Percentiles rank a stretch among this genome's conserved stretches.
phyloP scores from a whole-genome alignment of 345 rosid genomes.

The Brassica incana region DNA sequence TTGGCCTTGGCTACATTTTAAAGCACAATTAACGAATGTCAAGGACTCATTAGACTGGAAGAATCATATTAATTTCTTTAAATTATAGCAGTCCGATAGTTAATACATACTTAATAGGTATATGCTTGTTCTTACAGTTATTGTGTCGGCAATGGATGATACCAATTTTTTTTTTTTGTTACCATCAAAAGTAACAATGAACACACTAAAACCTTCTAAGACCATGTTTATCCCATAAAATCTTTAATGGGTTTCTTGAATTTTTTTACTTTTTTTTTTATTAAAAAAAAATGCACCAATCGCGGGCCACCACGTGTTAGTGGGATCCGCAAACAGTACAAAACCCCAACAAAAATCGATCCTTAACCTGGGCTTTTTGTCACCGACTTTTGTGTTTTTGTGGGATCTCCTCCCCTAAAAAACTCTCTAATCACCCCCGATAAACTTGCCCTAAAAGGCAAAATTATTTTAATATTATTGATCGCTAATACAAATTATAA shows the following conservation, averaged over 20 bases:
- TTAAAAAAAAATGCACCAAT: no score
- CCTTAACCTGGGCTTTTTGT: no score
- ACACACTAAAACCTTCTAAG: not conserved
- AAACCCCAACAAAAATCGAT: no score
- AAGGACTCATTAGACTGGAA: not conserved
- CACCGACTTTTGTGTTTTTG: no score
- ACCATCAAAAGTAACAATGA: not conserved
- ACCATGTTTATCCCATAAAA: no score
- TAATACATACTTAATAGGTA: not conserved
- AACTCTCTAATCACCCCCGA: no score
- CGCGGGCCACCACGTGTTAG: no score
- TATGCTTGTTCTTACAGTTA: not conserved
- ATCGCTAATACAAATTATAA: not conserved
- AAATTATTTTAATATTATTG: no score
- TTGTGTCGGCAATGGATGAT: not conserved
- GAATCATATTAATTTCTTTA: not conserved
- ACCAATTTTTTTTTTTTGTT: not conserved
- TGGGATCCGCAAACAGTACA: no score
- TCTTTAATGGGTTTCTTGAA: no score
- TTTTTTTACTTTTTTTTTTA: no score
- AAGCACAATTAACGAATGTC: conserved; percentile 6
- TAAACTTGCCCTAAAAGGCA: not conserved
- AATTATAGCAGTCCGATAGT: not conserved
- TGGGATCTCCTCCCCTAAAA: no score
- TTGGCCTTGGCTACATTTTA: not conserved